A percentile compares a stretch with the other conserved stretches of the same genome.
phyloP scores from a whole-genome alignment of 371 early-diverging fungal species.

The Mucor piriformis region DNA sequence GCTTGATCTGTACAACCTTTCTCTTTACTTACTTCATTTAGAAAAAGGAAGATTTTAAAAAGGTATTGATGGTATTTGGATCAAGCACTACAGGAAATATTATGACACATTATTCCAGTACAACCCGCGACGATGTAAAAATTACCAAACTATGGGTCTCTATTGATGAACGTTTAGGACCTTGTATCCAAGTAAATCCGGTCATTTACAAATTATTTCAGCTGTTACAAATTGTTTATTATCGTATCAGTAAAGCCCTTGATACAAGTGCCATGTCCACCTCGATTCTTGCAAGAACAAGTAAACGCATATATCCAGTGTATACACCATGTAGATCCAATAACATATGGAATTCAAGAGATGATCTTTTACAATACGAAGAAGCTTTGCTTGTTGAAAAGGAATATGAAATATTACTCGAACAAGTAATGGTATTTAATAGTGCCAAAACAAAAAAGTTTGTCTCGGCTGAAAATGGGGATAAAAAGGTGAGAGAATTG shows the following conservation, averaged over 20 bases:
- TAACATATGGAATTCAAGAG: constrained; percentile 54
- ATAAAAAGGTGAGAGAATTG: constrained; percentile 9
- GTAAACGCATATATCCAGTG: constrained; percentile 58
- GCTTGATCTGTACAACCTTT: neutral
- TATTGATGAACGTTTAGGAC: constrained; percentile 4
- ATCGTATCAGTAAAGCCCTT: constrained; percentile 38
- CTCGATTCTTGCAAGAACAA: constrained; percentile 61
- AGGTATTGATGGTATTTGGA: constrained; percentile 6
- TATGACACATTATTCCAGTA: neutral
- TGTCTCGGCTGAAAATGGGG: constrained; percentile 15
- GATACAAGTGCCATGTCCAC: constrained; percentile 45
- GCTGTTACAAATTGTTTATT: constrained; percentile 57
- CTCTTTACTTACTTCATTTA: neutral
- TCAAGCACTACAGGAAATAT: neutral
- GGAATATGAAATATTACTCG: constrained; percentile 35
- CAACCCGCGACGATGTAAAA: neutral
- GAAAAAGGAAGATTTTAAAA: constrained; percentile 8
- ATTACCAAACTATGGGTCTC: constrained; percentile 14
- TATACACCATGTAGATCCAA: constrained; percentile 56
- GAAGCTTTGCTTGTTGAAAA: constrained; percentile 44
- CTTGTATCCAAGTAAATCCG: constrained; percentile 42
- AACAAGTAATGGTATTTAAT: constrained; percentile 24
- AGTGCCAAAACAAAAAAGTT: constrained; percentile 6
- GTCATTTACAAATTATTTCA: constrained; percentile 36
- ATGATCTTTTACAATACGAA: constrained; percentile 61